Base-by-base conservation (phyloP, 805 yeast genomes). In the Ogataea zsoltii region DNA sequence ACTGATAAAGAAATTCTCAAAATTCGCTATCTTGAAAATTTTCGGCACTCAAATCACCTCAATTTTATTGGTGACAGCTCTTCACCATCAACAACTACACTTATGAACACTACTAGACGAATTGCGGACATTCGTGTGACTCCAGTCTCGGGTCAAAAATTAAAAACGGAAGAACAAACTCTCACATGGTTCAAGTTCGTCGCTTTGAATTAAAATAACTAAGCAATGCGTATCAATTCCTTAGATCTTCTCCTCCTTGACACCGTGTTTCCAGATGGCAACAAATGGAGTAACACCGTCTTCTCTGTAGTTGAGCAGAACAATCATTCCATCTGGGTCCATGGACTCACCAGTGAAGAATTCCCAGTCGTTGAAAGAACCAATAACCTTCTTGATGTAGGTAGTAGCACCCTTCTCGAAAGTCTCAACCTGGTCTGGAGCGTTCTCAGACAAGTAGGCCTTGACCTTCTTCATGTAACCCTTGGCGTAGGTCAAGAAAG, bases 291-390 rank as follows among this genome's bases (percentile, higher is more conserved):
- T 94, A 65, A 83, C 79, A 80, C 99, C 99, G 71, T 94, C 98
- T 80, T 94, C 99, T 79, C 99, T 95, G 90, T 92, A 94, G 95
- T 94, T 94, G 76, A 94, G 87, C 73, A 94, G 83, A 62, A 90
- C 89, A 69, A 94, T 76, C 99, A 94, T 94, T 62, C 85, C 99
- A 76, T 94, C 99, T 73, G 99, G 99, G 83, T 94, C 97, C 99
- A 94, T 94, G 70, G 96, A 87, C 80, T 92, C 98, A 81, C 99
- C 98, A 62, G 97, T 92, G 91, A 76, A 94, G 83, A 94, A 94
- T 71, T 94, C 99, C 96, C 95, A 94, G 83, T 94, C 99, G 70
- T 85, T 86, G 94, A 94, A 94, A 74, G 91, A 85, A 66, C 83
- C 86, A 65, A 94, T 73, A 60, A 94, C 85, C 83, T 94, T 94